Base-by-base conservation (phyloP, 2,329 filamentous ascomycete genomes). In the Xylariaceae sp. region DNA sequence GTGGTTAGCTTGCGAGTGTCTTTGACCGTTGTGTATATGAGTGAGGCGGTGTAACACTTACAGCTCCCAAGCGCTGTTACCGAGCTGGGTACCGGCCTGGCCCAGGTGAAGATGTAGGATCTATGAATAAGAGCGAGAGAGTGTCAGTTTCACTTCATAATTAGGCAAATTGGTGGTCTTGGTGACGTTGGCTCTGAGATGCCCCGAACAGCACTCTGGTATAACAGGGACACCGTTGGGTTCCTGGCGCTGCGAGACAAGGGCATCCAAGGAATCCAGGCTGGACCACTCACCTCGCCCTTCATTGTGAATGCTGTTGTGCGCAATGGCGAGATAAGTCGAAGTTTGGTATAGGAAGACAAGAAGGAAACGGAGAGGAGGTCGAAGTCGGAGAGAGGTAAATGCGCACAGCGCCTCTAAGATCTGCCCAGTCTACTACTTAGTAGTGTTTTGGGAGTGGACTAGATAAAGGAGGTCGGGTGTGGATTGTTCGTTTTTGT, bases 21-120 rank as follows among this genome's bases (percentile, higher is more conserved):
- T 19, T 44, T 3, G 7, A 44, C 23, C 33, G 17, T 26, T 5
- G 31, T n/a, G 9, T n/a, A 23, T 16, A n/a, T n/a, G 21, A 24
- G 36, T 21, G 29, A 52, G 53, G 56, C 63, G 62, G 67, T 69
- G 68, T 71, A 65, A 53, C 63, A 79, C 87, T 73, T 83, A 90
- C 87, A 90, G 86, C 78, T 90, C 87, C 87, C 87, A 90, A 68
- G 87, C 87, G 73, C 85, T 87, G 81, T 89, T 89, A 72, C 87
- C 87, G 64, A 90, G 85, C 84, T 90, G 87, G 72, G 82, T 85
- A 78, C 87, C 87, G 78, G 87, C 87, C 81, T 90, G 84, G 74
- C 84, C 84, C 69, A 86, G 74, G 73, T 87, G 84, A 73, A 87
- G 77, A 76, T 87, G 84, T 76, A 86, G 79, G 76, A 87, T 81